These are phyloP conservation scores for Phytophthora tubulina DNA, from an alignment of 352 stramenopile species.

Conservation along the genomic window DNA sequence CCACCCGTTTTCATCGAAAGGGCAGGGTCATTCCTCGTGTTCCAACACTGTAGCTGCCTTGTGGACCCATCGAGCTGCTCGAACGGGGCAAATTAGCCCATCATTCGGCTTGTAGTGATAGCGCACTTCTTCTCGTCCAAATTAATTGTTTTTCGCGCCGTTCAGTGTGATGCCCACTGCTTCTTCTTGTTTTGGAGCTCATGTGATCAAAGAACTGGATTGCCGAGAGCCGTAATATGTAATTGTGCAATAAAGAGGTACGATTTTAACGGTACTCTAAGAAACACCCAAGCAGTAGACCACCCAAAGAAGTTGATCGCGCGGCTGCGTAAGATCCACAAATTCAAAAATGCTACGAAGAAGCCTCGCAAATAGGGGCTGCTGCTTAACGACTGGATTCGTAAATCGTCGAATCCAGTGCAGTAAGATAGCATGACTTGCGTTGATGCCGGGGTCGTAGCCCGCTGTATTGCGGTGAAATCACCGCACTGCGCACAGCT, in stretches of 20 bases:
- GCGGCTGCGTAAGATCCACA: background rate
- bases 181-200: background rate
- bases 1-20: background rate
- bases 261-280: background rate
- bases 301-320: background rate
- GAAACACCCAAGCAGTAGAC: background rate
- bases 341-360: background rate
- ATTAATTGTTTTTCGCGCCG: too few species aligned
- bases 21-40: background rate
- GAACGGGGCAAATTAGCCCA: background rate
- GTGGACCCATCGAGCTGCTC: background rate
- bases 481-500: constrained; percentile 13
- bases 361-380: background rate
- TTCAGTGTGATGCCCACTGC: too few species aligned
- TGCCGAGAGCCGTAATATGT: background rate
- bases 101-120: too few species aligned
- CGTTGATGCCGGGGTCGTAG: constrained; percentile 29
- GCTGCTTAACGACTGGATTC: constrained; percentile 4
- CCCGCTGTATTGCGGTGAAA: constrained; percentile 13
- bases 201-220: background rate
- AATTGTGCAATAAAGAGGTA: background rate
- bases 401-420: constrained; percentile 21
- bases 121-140: too few species aligned
- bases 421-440: constrained; percentile 23
- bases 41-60: background rate